Evolutionary conservation across 2,329 filamentous ascomycete genomes (phyloP).

Genomic region (Allantophomopsis cytisporea): DNA sequence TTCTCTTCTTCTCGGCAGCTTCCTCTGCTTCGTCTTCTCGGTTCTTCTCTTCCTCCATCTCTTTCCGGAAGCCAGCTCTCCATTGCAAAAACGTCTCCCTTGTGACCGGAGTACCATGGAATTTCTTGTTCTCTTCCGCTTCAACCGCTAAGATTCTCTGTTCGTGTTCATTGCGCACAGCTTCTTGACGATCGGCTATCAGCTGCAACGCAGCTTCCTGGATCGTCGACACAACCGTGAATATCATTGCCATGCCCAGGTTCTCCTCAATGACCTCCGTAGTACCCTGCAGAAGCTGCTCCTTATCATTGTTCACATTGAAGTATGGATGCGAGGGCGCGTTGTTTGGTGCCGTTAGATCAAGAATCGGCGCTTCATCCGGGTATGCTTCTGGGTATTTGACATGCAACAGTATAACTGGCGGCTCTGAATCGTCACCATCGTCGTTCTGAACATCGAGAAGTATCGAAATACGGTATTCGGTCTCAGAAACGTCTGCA

Average conservation of each 20-base stretch:
- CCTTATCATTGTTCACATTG: constrained; percentile 69
- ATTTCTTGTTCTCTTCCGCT: constrained; percentile 91
- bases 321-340: constrained; percentile 57
- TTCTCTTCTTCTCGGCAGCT: constrained; percentile 70
- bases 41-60: constrained; percentile 63
- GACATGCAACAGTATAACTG: constrained; percentile 69
- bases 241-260: constrained; percentile 94
- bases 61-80: constrained; percentile 63
- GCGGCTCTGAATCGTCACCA: constrained; percentile 46
- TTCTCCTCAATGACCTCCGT: constrained; percentile 76
- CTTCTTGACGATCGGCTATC: constrained; percentile 59
- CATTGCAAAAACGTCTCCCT: constrained; percentile 73
- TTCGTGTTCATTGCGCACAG: constrained; percentile 41
- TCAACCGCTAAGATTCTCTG: constrained; percentile 48
- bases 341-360: constrained; percentile 64
- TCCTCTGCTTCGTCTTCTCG: constrained; percentile 62
- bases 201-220: constrained; percentile 88
- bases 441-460: constrained; percentile 64
- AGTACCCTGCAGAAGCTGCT: constrained; percentile 56
- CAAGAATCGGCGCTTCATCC: constrained; percentile 71
- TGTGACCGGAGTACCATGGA: constrained; percentile 84
- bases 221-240: constrained; percentile 73
- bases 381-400: constrained; percentile 86
- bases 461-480: constrained; percentile 76
- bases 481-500: constrained; percentile 75